Evolutionary conservation across 2,329 filamentous ascomycete genomes (phyloP).

Genomic region (Ophiostoma australiae): DNA sequence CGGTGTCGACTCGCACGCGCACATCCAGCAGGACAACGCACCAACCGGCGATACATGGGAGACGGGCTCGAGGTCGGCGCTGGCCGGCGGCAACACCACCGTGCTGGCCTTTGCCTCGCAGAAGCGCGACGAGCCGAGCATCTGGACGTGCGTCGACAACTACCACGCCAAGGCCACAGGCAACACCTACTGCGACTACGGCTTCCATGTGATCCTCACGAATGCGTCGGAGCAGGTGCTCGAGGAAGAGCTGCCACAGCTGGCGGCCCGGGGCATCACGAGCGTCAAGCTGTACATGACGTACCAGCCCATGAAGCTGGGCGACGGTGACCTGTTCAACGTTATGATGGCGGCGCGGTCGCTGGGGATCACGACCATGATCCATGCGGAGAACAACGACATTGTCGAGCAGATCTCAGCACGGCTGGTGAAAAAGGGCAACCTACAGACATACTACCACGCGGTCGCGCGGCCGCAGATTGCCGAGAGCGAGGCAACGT

Average conservation of each 20-base stretch:
- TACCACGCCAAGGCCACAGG: slow-evolving; percentile 43
- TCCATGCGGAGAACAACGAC: slow-evolving; percentile 66
- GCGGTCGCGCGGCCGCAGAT: slow-evolving; percentile 42
- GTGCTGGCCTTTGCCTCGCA: slow-evolving; percentile 55
- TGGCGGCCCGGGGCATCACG: slow-evolving; percentile 42
- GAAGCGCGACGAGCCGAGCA: slow-evolving; percentile 41
- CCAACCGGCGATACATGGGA: slow-evolving; percentile 36
- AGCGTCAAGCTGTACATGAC: slow-evolving; percentile 52
- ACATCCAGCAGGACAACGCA: slow-evolving; percentile 37
- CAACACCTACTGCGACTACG: slow-evolving; percentile 53
- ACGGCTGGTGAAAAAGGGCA: slow-evolving; percentile 32
- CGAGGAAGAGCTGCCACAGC: slow-evolving; percentile 38
- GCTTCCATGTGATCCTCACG: slow-evolving; percentile 49
- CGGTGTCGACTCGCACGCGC: slow-evolving; percentile 40
- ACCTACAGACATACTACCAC: slow-evolving; percentile 42
- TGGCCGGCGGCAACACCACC: slow-evolving; percentile 56
- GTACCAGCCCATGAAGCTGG: slow-evolving; percentile 46
- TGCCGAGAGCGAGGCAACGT: slow-evolving; percentile 46
- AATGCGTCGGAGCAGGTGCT: slow-evolving; percentile 42
- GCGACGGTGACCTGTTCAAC: slow-evolving; percentile 46
- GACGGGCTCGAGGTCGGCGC: slow-evolving; percentile 47
- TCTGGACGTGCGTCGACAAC: slow-evolving; percentile 44
- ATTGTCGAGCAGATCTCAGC: slow-evolving; percentile 34
- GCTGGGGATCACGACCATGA: slow-evolving; percentile 50
- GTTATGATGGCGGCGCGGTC: slow-evolving; percentile 45